A percentile compares a stretch with the other conserved stretches of the same genome.
Evolutionary conservation across 164 flowering plant genomes (phyloP).

Genomic region (Vitis rotundifolia): DNA sequence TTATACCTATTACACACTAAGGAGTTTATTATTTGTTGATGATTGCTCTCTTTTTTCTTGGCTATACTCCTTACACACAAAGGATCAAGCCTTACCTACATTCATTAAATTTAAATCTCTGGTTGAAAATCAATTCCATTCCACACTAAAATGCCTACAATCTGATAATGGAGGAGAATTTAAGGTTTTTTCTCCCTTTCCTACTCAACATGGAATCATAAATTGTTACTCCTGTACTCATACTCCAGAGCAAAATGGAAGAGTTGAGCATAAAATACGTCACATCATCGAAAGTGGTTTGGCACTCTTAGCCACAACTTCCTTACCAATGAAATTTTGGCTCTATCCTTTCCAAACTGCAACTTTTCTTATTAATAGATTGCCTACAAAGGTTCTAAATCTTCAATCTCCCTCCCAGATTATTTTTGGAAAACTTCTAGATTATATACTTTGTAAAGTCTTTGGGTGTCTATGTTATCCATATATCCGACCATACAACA

Average conservation of each 20-base stretch:
- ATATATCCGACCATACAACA: no score
- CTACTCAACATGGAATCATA: not conserved
- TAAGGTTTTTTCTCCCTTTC: not conserved
- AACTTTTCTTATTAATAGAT: slow-evolving; percentile 13
- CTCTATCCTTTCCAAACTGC: slow-evolving; percentile 18
- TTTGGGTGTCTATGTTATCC: no score
- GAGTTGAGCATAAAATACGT: slow-evolving; percentile 6
- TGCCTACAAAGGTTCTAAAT: slow-evolving; percentile 4
- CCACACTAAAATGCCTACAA: no score
- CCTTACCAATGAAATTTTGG: slow-evolving; percentile 16
- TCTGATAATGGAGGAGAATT: slow-evolving; percentile 24
- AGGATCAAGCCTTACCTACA: no score
- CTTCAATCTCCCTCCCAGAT: not conserved
- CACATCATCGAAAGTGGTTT: slow-evolving; percentile 19
- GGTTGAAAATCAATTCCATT: no score
- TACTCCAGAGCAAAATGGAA: slow-evolving; percentile 19
- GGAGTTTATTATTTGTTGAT: no score
- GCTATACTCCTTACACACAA: no score
- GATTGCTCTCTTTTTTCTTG: no score
- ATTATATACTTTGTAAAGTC: no score
- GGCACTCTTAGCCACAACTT: slow-evolving; percentile 10
- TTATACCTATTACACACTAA: no score
- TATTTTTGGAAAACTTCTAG: not conserved
- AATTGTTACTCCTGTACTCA: slow-evolving; percentile 17
- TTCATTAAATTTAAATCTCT: no score